Conservation (phyloP, 108 stramenopile species). For the Parietichytrium sp. region DNA sequence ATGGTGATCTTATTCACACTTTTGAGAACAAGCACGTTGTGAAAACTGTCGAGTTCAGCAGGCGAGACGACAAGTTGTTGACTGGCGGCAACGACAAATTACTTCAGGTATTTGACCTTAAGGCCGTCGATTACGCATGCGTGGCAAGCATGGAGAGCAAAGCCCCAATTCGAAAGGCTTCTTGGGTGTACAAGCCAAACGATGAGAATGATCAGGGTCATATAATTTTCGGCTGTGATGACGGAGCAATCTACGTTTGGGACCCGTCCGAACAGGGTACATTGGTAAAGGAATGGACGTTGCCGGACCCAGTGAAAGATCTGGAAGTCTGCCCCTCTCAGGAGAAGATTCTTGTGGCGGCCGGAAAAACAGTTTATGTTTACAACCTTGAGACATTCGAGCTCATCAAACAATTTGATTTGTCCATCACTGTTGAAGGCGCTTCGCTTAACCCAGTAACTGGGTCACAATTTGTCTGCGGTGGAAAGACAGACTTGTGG, state of each 20-base stretch:
- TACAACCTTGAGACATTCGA: neutral
- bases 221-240: neutral
- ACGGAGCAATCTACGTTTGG: neutral
- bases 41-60: conserved; percentile 86
- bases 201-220: neutral
- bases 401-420: conserved; percentile 5
- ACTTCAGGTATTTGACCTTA: conserved; percentile 77
- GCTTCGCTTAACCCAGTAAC: neutral
- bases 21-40: conserved; percentile 93
- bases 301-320: neutral
- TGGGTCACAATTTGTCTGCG: neutral
- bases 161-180: neutral
- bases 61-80: conserved; percentile 70
- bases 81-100: conserved; percentile 91
- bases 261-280: neutral
- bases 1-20: conserved; percentile 51
- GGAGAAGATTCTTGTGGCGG: neutral
- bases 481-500: conserved; percentile 74
- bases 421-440: conserved; percentile 12
- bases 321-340: neutral
- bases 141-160: neutral
- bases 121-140: conserved; percentile 22
- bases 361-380: neutral
- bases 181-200: neutral
- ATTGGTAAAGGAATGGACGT: neutral